Percentiles rank a stretch among this genome's conserved stretches.
These are phyloP conservation scores for Flagelloscypha sp. DNA, from an alignment of 768 basidiomycete species.

Conservation along the genomic window DNA sequence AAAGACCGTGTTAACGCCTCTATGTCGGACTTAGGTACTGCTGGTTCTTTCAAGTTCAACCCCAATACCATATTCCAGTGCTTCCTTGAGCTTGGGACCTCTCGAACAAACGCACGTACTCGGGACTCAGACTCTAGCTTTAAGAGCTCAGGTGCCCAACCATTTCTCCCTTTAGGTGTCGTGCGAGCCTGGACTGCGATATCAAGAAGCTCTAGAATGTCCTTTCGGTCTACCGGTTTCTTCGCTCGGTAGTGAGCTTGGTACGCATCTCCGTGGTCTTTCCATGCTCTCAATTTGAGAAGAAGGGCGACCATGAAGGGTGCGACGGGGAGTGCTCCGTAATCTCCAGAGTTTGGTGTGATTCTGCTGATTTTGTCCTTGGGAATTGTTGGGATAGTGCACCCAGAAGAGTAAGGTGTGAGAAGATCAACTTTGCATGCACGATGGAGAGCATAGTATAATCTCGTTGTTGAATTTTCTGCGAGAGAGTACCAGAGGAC, in stretches of 20 bases:
- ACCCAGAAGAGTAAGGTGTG: no score
- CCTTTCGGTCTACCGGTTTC: constrained; percentile 29
- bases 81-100: no score
- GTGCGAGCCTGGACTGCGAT: no score
- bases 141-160: no score
- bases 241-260: constrained; percentile 27
- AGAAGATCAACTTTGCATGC: constrained; percentile 33
- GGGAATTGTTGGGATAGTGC: constrained; percentile 27
- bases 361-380: constrained; percentile 11
- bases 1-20: no score
- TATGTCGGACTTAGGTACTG: no score
- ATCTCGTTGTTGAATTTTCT: no score
- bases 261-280: constrained; percentile 25
- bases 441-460: constrained; percentile 13
- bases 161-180: no score
- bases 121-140: no score
- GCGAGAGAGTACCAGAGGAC: constrained; percentile 31
- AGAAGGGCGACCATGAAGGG: constrained; percentile 31
- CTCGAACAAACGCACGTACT: no score
- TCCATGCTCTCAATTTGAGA: constrained; percentile 36
- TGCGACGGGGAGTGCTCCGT: constrained; percentile 27
- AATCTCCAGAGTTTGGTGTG: constrained; percentile 8
- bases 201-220: constrained; percentile 32
- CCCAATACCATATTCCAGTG: no score
- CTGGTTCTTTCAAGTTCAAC: no score